Conservation (phyloP, 1,284 basidiomycete genomes). For the Puccinia novopanici region DNA sequence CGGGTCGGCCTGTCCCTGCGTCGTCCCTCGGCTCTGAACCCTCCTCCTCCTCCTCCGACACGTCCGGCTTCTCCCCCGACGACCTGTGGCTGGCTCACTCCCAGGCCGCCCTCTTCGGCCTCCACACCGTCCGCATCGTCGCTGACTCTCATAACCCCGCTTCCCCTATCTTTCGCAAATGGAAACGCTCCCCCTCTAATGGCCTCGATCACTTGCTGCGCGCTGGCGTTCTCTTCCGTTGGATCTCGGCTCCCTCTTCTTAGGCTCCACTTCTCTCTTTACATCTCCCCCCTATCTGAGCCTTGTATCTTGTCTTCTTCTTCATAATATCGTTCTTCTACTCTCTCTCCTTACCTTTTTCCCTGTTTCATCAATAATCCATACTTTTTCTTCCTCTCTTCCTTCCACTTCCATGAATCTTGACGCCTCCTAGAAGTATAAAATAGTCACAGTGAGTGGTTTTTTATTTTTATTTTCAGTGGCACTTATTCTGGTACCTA, state of each 20-base stretch:
- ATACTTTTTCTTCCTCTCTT: too few relatives aligned
- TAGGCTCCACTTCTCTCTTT: background rate
- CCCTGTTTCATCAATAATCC: too few relatives aligned
- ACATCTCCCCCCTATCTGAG: background rate
- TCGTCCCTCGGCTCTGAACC: background rate
- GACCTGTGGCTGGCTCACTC: slow-evolving; percentile 20
- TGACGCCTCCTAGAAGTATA: too few relatives aligned
- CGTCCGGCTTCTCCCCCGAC: background rate
- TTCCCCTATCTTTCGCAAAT: background rate
- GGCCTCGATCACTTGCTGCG: slow-evolving; percentile 1
- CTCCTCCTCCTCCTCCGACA: too few relatives aligned
- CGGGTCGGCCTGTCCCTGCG: background rate
- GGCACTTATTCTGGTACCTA: too few relatives aligned
- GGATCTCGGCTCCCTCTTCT: background rate
- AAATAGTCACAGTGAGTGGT: too few relatives aligned
- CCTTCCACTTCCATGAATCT: too few relatives aligned
- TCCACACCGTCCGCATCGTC: background rate
- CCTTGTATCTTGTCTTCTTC: too few relatives aligned
- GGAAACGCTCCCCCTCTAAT: background rate
- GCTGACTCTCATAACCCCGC: background rate
- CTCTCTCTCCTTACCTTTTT: too few relatives aligned
- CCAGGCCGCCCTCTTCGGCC: slow-evolving; percentile 36
- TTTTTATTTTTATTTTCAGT: too few relatives aligned
- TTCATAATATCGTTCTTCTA: too few relatives aligned
- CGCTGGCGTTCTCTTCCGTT: slow-evolving; percentile 16